Conservation (phyloP, 176 grass and related monocot genomes). For the Zoysia pacifica region DNA sequence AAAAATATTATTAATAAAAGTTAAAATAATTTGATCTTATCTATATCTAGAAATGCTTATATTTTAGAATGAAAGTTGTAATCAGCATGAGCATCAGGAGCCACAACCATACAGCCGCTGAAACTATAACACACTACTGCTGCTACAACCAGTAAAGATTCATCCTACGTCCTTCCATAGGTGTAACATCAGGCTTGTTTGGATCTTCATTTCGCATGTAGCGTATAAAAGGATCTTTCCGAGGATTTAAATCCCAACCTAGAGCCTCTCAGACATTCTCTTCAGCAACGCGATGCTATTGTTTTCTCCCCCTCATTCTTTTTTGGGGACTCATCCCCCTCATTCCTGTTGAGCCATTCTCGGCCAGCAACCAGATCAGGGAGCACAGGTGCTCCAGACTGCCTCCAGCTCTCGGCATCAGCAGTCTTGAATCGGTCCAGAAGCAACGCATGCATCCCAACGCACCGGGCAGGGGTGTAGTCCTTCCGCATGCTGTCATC, state of each 20-base stretch:
- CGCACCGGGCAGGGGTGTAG: slow-evolving; percentile 59
- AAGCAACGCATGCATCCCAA: slow-evolving; percentile 76
- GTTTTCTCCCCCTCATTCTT: slow-evolving; percentile 22
- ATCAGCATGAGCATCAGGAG: slow-evolving; percentile 1
- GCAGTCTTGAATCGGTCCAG: slow-evolving; percentile 83
- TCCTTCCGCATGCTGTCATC: slow-evolving; percentile 94
- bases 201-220: slow-evolving; percentile 17
- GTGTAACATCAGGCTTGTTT: not conserved
- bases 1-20: too few relatives aligned
- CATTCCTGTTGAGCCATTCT: slow-evolving; percentile 65
- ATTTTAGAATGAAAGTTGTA: too few relatives aligned
- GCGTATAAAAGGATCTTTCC: not conserved
- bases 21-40: too few relatives aligned
- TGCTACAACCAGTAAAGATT: not conserved
- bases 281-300: slow-evolving; percentile 22
- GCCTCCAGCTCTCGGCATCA: slow-evolving; percentile 71
- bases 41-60: too few relatives aligned
- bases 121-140: slow-evolving; percentile 13
- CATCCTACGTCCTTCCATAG: not conserved
- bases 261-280: slow-evolving; percentile 39
- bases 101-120: slow-evolving; percentile 3
- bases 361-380: slow-evolving; percentile 63
- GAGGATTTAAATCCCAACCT: slow-evolving; percentile 14
- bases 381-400: slow-evolving; percentile 65
- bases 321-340: slow-evolving; percentile 19